Evolutionary conservation across 805 yeast genomes (phyloP).

Genomic region (Suhomyces sp.): DNA sequence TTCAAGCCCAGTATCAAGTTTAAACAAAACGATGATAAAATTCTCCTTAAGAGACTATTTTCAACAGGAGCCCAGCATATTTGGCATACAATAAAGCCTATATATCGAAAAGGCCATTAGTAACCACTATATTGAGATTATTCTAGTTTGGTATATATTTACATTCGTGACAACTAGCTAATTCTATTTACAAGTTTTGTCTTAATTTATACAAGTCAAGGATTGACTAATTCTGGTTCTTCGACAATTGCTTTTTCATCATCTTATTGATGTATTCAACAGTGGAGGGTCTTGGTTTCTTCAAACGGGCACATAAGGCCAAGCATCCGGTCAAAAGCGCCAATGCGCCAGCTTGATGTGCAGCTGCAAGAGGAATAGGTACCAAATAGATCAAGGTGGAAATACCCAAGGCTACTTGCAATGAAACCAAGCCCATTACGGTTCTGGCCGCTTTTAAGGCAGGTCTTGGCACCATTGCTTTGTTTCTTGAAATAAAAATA

Average conservation of each 20-base stretch:
- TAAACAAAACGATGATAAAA: no score
- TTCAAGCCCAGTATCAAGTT: no score
- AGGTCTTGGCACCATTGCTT: constrained; percentile 51
- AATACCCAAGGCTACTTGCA: constrained; percentile 86
- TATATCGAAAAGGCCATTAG: no score
- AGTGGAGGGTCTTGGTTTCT: constrained; percentile 37
- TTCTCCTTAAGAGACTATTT: no score
- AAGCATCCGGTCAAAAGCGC: constrained; percentile 82
- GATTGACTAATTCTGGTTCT: not conserved
- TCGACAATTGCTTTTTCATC: constrained; percentile 26
- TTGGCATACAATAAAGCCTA: no score
- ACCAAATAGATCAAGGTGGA: constrained; percentile 82
- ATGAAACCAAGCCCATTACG: constrained; percentile 76
- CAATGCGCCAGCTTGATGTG: constrained; percentile 96
- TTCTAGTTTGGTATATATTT: no score
- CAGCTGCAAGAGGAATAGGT: constrained; percentile 89
- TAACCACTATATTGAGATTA: no score
- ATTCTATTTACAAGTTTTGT: not conserved
- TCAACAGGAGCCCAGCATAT: no score
- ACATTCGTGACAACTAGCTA: not conserved
- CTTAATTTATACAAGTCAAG: not conserved
- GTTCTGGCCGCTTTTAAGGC: constrained; percentile 56
- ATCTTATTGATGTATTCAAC: constrained; percentile 26
- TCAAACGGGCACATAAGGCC: constrained; percentile 37
- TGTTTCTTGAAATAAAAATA: constrained; percentile 58